phyloP scores from a whole-genome alignment of 768 basidiomycete species.

The Boletus pseudo-olivaceus region DNA sequence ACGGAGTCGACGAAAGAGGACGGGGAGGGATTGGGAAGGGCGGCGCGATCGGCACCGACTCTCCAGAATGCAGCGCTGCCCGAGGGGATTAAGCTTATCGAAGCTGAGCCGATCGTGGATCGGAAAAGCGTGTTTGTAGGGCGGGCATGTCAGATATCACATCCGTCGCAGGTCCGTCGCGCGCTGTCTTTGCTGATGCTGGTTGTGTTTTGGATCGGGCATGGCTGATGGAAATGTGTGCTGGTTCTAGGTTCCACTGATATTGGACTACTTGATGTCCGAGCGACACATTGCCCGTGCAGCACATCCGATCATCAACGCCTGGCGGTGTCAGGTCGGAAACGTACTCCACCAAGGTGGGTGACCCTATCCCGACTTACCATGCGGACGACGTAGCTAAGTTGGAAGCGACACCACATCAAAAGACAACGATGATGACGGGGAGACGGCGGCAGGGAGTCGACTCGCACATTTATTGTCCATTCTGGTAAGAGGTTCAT shows the following conservation, averaged over 20 bases:
- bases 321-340: slow-evolving; percentile 74
- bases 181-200: background rate
- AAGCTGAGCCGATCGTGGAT: slow-evolving; percentile 80
- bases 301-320: slow-evolving; percentile 77
- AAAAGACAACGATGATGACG: slow-evolving; percentile 91
- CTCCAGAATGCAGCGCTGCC: slow-evolving; percentile 38
- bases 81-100: slow-evolving; percentile 60
- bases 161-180: slow-evolving; percentile 64
- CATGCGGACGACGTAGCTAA: background rate
- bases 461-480: slow-evolving; percentile 88
- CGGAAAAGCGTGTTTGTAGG: slow-evolving; percentile 85
- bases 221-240: background rate
- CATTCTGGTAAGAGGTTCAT: slow-evolving; percentile 56
- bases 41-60: background rate
- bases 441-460: slow-evolving; percentile 90
- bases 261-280: slow-evolving; percentile 63
- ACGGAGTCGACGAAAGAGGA: background rate
- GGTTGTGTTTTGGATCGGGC: background rate
- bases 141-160: slow-evolving; percentile 73
- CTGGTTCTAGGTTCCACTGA: slow-evolving; percentile 54
- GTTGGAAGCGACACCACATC: background rate
- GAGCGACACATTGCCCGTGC: slow-evolving; percentile 73
- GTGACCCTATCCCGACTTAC: slow-evolving; percentile 3
- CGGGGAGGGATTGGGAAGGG: slow-evolving; percentile 1
- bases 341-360: slow-evolving; percentile 71